These are phyloP conservation scores for Chondrus crispus DNA, from an alignment of 23 red algal species.

Conservation along the genomic window DNA sequence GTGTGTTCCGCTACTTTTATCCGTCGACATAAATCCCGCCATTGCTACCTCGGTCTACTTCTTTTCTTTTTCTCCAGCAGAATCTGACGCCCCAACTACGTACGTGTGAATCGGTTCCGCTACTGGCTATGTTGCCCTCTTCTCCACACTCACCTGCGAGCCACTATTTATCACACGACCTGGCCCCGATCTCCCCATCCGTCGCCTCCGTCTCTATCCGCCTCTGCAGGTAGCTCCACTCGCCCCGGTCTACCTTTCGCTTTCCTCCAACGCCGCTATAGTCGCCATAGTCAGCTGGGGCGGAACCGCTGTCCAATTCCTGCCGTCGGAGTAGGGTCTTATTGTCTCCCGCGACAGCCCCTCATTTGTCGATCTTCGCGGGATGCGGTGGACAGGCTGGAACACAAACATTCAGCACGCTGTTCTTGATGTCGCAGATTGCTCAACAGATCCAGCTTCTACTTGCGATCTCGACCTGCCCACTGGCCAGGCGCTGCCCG, in stretches of 20 bases:
- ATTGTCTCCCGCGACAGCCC: no score
- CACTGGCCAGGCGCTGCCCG: constrained; percentile 22
- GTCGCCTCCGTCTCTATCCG: constrained; percentile 38
- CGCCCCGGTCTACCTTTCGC: background rate
- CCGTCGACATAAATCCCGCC: no score
- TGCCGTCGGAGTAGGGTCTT: no score
- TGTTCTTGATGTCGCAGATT: constrained; percentile 25
- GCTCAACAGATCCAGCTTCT: constrained; percentile 17
- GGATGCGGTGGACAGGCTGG: constrained; percentile 27
- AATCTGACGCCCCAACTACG: background rate
- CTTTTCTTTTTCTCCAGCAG: background rate
- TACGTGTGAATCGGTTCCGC: constrained; percentile 21
- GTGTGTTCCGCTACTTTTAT: no score
- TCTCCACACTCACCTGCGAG: background rate
- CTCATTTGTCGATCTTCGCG: constrained; percentile 1
- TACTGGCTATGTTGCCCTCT: constrained; percentile 42
- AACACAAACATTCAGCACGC: constrained; percentile 15
- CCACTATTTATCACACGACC: background rate
- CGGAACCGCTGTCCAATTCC: constrained; percentile 25
- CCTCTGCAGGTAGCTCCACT: background rate
- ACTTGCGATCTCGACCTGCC: constrained; percentile 28
- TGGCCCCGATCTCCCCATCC: constrained; percentile 3
- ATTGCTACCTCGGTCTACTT: constrained; percentile 12
- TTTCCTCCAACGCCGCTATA: constrained; percentile 20
- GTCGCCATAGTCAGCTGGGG: constrained; percentile 18